Evolutionary conservation across 345 rosid species (phyloP).

Genomic region (Hibiscus syriacus): DNA sequence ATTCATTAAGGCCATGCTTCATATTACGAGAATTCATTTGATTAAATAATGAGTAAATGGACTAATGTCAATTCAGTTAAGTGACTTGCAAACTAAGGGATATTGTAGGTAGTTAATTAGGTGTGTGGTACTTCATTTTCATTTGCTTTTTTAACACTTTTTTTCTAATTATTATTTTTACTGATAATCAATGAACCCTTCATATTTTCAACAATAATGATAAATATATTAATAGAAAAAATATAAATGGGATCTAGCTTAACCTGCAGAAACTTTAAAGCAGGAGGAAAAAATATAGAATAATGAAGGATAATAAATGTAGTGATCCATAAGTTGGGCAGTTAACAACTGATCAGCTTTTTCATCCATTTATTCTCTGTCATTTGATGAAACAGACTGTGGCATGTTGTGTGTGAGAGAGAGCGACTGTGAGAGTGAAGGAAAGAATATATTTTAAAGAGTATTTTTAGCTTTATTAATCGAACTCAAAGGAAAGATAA

Average conservation of each 20-base stretch:
- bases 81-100: slow-evolving; percentile 57
- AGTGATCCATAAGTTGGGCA: slow-evolving; percentile 29
- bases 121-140: slow-evolving; percentile 29
- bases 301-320: no score
- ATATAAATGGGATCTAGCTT: no score
- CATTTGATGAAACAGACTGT: slow-evolving; percentile 31
- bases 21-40: no score
- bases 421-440: not conserved
- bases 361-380: slow-evolving; percentile 37
- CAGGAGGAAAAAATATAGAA: no score
- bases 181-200: not conserved
- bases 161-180: not conserved
- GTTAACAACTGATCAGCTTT: slow-evolving; percentile 37
- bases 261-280: no score
- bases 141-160: no score
- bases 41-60: no score
- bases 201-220: not conserved
- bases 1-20: no score
- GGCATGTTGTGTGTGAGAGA: not conserved
- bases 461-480: slow-evolving; percentile 4
- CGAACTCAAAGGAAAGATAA: slow-evolving; percentile 17
- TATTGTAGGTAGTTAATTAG: slow-evolving; percentile 49
- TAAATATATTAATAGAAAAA: no score
- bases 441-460: no score
- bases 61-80: no score